These are phyloP conservation scores for Rosa lucieae DNA, from an alignment of 306 rosid species.

Conservation along the genomic window DNA sequence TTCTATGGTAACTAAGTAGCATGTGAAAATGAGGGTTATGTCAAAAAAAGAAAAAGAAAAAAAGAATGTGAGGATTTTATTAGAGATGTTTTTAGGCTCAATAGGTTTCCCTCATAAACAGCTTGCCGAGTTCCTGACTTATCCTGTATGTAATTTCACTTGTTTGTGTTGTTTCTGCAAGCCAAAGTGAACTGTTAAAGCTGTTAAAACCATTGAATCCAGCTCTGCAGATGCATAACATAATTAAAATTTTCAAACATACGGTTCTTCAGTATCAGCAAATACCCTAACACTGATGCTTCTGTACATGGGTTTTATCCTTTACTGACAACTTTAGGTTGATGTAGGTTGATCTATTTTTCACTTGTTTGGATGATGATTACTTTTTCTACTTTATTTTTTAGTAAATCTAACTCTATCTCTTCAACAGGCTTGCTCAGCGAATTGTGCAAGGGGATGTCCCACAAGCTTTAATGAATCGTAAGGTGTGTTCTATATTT, in stretches of 20 bases:
- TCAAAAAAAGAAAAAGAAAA: not conserved
- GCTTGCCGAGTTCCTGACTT: not conserved
- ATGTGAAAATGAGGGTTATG: not conserved
- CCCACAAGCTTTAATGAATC: constrained; percentile 96
- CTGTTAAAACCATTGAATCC: not conserved
- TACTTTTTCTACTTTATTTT: constrained; percentile 3
- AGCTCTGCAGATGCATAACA: not conserved
- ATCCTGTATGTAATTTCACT: not conserved
- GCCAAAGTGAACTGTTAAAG: not conserved
- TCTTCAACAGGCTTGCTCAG: constrained; percentile 85
- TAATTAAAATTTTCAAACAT: not conserved
- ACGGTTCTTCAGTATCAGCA: not conserved
- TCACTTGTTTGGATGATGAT: not conserved
- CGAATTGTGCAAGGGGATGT: constrained; percentile 98
- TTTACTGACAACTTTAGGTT: not conserved
- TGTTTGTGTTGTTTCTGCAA: not conserved
- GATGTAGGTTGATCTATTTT: constrained; percentile 9
- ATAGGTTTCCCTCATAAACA: not conserved
- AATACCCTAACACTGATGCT: not conserved
- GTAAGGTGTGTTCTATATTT: constrained; percentile 61
- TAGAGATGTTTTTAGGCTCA: not conserved
- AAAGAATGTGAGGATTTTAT: not conserved
- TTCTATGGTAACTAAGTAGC: constrained; percentile 11
- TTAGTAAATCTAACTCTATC: constrained; percentile 9
- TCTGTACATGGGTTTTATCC: not conserved